Percentiles rank a stretch among this genome's conserved stretches.
Evolutionary conservation across 768 basidiomycete genomes (phyloP).

Genomic region (Lactarius psammicola): DNA sequence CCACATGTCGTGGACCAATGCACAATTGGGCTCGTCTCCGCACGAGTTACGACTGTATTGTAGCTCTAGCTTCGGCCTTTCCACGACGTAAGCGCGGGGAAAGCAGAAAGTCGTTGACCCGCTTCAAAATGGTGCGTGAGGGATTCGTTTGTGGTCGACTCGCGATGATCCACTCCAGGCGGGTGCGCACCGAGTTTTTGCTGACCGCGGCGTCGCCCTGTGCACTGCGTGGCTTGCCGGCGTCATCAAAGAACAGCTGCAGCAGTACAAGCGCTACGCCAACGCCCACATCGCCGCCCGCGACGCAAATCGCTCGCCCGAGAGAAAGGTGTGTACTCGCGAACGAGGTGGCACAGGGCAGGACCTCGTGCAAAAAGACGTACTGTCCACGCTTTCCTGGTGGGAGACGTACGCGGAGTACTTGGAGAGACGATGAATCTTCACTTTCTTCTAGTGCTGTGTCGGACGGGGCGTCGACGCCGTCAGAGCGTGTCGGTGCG

Average conservation of each 20-base stretch:
- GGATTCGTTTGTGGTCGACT: conserved; percentile 78
- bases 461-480: not conserved
- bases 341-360: conserved; percentile 52
- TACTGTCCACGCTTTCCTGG: conserved; percentile 55
- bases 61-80: not conserved
- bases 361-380: conserved; percentile 45
- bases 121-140: conserved; percentile 73
- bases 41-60: not conserved
- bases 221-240: conserved; percentile 36
- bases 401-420: conserved; percentile 34
- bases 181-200: conserved; percentile 65
- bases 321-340: conserved; percentile 41
- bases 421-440: not conserved
- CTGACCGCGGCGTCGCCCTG: conserved; percentile 31
- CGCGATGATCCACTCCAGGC: conserved; percentile 85
- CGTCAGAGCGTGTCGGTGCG: not conserved
- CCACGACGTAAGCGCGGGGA: conserved; percentile 31
- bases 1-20: not conserved
- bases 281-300: conserved; percentile 60
- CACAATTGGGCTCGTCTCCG: not conserved
- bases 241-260: conserved; percentile 55
- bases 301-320: conserved; percentile 48
- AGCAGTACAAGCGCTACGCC: conserved; percentile 62
- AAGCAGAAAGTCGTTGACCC: conserved; percentile 73
- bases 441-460: not conserved